These are phyloP conservation scores for Linanthus parryae DNA, from an alignment of 148 eudicot genomes.

Conservation along the genomic window DNA sequence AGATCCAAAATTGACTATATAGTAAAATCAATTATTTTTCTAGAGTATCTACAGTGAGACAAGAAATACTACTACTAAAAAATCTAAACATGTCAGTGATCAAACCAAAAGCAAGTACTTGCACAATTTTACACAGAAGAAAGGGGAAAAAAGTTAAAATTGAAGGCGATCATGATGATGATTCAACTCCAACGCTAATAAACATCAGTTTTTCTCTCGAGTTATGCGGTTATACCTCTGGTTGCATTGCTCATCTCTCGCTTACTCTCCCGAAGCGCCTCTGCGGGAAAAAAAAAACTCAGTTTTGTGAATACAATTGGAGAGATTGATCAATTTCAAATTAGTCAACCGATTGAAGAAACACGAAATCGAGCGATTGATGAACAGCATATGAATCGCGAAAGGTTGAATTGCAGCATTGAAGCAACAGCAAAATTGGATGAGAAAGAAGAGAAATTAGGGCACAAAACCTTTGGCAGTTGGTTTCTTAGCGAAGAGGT, in stretches of 20 bases:
- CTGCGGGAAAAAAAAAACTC: slow-evolving; percentile 24
- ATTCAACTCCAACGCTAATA: too few species aligned
- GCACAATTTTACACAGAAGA: too few species aligned
- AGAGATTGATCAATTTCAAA: neutral
- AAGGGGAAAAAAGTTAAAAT: too few species aligned
- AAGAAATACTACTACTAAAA: too few species aligned
- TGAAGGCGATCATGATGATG: too few species aligned
- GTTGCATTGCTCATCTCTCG: slow-evolving; percentile 92
- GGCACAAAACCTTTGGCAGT: slow-evolving; percentile 80
- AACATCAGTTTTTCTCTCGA: too few species aligned
- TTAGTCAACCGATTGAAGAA: slow-evolving; percentile 1
- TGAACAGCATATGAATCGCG: neutral
- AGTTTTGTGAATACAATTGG: slow-evolving; percentile 1
- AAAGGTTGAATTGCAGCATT: neutral
- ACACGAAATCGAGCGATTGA: neutral
- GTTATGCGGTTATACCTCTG: too few species aligned
- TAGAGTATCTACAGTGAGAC: too few species aligned
- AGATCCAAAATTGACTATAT: too few species aligned
- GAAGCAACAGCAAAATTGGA: neutral
- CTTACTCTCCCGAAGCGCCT: slow-evolving; percentile 89
- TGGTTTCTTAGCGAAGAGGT: slow-evolving; percentile 72
- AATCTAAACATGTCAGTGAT: too few species aligned
- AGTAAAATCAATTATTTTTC: too few species aligned
- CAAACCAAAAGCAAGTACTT: too few species aligned
- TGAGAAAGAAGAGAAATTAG: slow-evolving; percentile 13